A percentile compares a stretch with the other conserved stretches of the same genome.
Evolutionary conservation across 2,329 filamentous ascomycete species (phyloP).

Genomic region (Colletotrichum brevisporum): DNA sequence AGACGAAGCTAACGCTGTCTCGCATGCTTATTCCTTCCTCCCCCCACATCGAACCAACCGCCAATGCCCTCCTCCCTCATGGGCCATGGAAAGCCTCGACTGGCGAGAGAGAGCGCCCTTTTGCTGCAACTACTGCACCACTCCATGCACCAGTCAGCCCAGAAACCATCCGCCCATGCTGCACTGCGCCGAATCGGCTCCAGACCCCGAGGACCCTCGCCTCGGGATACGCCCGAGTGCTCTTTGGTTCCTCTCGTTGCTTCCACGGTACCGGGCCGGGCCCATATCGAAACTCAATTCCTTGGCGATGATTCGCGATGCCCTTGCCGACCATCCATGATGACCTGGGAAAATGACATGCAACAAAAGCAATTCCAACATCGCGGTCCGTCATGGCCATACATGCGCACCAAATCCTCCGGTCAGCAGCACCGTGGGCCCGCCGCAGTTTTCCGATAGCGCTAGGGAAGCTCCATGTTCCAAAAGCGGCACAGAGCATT

Average conservation of each 20-base stretch:
- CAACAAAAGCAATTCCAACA: constrained; percentile 21
- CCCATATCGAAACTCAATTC: background rate
- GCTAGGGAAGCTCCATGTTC: constrained; percentile 28
- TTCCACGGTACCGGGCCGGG: too few species aligned
- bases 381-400: constrained; percentile 1
- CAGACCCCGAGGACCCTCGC: background rate
- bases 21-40: constrained; percentile 31
- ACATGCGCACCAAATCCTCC: constrained; percentile 1
- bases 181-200: background rate
- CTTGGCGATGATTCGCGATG: constrained; percentile 10
- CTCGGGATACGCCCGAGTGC: too few species aligned
- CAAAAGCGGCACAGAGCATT: constrained; percentile 19
- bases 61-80: background rate
- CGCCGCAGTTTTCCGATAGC: constrained; percentile 15
- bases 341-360: background rate
- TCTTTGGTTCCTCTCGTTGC: too few species aligned
- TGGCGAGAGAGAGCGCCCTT: background rate
- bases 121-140: constrained; percentile 3
- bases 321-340: constrained; percentile 4
- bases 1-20: constrained; percentile 33
- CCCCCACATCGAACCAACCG: constrained; percentile 27
- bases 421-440: constrained; percentile 13
- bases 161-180: background rate
- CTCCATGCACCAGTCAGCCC: background rate
- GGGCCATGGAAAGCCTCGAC: background rate